Evolutionary conservation across 352 stramenopile species (phyloP), one percentile per base, ranked within the genome.

Genomic region (Pythium oligandrum): DNA sequence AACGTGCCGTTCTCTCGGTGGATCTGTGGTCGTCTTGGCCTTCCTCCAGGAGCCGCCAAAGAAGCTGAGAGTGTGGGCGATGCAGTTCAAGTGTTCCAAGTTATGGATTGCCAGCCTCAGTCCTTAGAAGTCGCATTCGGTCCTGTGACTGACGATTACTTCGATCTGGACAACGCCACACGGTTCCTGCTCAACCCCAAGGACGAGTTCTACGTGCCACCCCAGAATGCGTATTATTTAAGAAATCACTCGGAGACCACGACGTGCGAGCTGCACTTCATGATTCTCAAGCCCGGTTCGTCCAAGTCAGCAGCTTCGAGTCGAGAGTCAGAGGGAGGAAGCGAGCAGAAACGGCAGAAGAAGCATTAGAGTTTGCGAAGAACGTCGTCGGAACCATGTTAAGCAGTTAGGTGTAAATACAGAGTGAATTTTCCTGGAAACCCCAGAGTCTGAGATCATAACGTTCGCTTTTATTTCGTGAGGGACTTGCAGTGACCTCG

Each of bases 181-280:
- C 80, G 95, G 44, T 98, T 97, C 73, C 61, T 98, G 38, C 69
- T 99, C 3, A 90, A 77, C 33, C 82, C 88, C 3, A 94, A 95
- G 5, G 96, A 99, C 68, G 91, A 98, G 68, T 99, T 99, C 65
- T 97, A 97, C 63, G 88, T 99, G 44, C 96, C 96, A 10, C 75
- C 95, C 17, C 88, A 95, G 52, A 99, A 99, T 63, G 88, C 93
- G 26, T 99, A 99, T 66, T 88, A 92, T 63, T 83, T 98, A 53
- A 91, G 98, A 65, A 99, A 99, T 70, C 95, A 98, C 71, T 98
- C 89, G 10, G 73, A 73, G 48, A 86, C 68, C 4, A 72, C 75
- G 2, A 76, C 93, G 52, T 90, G 80, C 55, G 75, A 96, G 44
- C 69, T 99, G 55, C 96, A 92, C 53, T 99, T 97, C 69, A 97